Evolutionary conservation across 345 rosid species (phyloP).

Genomic region (Arabis hirsuta): DNA sequence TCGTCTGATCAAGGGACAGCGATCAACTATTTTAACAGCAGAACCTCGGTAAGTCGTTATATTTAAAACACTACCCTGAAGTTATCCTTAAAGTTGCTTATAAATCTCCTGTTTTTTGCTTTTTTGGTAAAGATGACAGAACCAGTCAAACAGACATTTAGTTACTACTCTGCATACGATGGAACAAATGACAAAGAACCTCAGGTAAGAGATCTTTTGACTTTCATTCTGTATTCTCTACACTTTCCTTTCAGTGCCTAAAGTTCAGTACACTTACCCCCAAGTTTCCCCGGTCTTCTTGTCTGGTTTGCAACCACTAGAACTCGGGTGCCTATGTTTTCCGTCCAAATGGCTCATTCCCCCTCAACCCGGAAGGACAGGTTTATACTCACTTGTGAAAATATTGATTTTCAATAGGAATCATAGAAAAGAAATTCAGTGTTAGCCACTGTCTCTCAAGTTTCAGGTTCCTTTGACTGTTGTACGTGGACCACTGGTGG

Average conservation of each 20-base stretch:
- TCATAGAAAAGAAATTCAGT: constrained; percentile 13
- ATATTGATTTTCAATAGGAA: constrained; percentile 10
- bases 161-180: constrained; percentile 68
- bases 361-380: constrained; percentile 63
- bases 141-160: constrained; percentile 66
- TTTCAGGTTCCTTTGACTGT: constrained; percentile 73
- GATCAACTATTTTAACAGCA: constrained; percentile 58
- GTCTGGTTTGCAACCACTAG: constrained; percentile 46
- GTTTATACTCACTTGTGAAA: constrained; percentile 47
- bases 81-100: constrained; percentile 37
- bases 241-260: constrained; percentile 25
- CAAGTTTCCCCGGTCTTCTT: constrained; percentile 34
- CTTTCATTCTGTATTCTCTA: background rate
- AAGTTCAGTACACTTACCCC: constrained; percentile 29
- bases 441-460: constrained; percentile 28
- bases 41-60: constrained; percentile 60
- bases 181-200: constrained; percentile 70
- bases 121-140: constrained; percentile 64
- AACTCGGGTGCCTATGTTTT: constrained; percentile 91
- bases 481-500: constrained; percentile 70
- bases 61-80: background rate
- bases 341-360: constrained; percentile 87
- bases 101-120: constrained; percentile 29
- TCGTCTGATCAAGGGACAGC: constrained; percentile 54
- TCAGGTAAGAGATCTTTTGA: constrained; percentile 56